phyloP scores from a whole-genome alignment of 2,329 filamentous ascomycete species.

The Pseudopithomyces chartarum region DNA sequence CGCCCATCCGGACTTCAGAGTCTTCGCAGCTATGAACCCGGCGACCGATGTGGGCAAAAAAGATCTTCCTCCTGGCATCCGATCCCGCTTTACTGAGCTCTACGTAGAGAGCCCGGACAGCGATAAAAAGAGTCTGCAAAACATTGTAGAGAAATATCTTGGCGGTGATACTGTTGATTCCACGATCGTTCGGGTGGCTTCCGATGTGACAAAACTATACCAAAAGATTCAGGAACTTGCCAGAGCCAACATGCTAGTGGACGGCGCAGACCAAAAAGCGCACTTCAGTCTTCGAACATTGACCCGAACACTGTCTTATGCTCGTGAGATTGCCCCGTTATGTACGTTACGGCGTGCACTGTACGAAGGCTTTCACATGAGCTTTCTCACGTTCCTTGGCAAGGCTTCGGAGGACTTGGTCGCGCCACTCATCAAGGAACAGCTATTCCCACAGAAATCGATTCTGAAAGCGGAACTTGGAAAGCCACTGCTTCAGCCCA shows the following conservation, averaged over 20 bases:
- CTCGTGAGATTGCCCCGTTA: constrained; percentile 78
- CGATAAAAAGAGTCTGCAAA: constrained; percentile 82
- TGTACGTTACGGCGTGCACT: constrained; percentile 86
- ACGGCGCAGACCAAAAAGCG: constrained; percentile 92
- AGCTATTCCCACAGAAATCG: constrained; percentile 73
- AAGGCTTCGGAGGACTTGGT: constrained; percentile 79
- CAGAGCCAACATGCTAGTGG: constrained; percentile 82
- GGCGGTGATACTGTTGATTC: constrained; percentile 69
- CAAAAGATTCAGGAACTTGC: constrained; percentile 83
- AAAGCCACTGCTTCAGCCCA: constrained; percentile 76
- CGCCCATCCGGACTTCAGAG: constrained; percentile 89
- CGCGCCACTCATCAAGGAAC: constrained; percentile 76
- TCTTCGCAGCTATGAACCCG: constrained; percentile 99
- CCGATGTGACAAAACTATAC: constrained; percentile 86
- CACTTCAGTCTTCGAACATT: constrained; percentile 96
- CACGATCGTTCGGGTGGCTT: constrained; percentile 70
- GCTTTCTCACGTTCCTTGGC: constrained; percentile 88
- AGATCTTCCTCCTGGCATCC: constrained; percentile 84
- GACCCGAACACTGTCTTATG: constrained; percentile 87
- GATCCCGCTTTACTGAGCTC: constrained; percentile 92
- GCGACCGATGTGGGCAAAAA: constrained; percentile 97
- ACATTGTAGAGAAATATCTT: constrained; percentile 87
- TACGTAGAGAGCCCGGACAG: constrained; percentile 91
- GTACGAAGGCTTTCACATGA: constrained; percentile 97
- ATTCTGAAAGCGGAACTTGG: constrained; percentile 75